These are phyloP conservation scores for Colletotrichum melonis DNA, from an alignment of 2,329 filamentous ascomycete genomes.

Conservation along the genomic window DNA sequence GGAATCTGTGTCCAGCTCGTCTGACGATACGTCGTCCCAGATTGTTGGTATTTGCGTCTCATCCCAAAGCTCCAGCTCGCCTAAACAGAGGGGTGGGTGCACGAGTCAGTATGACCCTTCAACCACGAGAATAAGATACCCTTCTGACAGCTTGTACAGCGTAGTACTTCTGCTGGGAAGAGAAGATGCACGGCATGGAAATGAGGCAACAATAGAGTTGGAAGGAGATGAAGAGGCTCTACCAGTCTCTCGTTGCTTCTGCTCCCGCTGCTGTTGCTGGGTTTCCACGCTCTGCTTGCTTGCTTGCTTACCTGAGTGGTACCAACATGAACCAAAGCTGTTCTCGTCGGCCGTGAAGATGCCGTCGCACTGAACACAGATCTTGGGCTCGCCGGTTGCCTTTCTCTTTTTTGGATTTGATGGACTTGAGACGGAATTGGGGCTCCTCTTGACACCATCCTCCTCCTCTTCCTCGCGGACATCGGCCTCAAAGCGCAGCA, in stretches of 20 bases:
- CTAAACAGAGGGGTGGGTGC: background rate
- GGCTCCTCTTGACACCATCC: conserved; percentile 10
- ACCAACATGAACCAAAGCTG: conserved; percentile 28
- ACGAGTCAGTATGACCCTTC: conserved; percentile 15
- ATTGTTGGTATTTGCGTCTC: conserved; percentile 26
- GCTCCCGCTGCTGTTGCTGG: background rate
- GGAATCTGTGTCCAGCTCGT: conserved; percentile 32
- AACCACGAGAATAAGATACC: background rate
- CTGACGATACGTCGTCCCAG: conserved; percentile 31
- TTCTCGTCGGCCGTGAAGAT: conserved; percentile 36
- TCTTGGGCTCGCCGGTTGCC: conserved; percentile 27
- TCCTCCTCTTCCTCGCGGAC: conserved; percentile 1
- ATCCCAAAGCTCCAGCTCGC: conserved; percentile 33
- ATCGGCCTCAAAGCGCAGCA: conserved; percentile 30
- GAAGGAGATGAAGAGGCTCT: background rate
- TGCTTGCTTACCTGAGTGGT: conserved; percentile 33
- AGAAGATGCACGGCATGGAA: background rate
- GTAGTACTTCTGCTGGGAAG: background rate
- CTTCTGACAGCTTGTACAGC: background rate
- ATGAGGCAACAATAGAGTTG: background rate
- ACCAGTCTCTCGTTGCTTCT: background rate
- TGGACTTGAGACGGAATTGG: conserved; percentile 5
- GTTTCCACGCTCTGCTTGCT: background rate
- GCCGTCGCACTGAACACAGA: conserved; percentile 35
- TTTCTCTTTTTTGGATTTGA: conserved; percentile 28